A percentile compares a stretch with the other conserved stretches of the same genome.
These are phyloP conservation scores for Amylocarpus encephaloides DNA, from an alignment of 2,329 filamentous ascomycete genomes.

Conservation along the genomic window DNA sequence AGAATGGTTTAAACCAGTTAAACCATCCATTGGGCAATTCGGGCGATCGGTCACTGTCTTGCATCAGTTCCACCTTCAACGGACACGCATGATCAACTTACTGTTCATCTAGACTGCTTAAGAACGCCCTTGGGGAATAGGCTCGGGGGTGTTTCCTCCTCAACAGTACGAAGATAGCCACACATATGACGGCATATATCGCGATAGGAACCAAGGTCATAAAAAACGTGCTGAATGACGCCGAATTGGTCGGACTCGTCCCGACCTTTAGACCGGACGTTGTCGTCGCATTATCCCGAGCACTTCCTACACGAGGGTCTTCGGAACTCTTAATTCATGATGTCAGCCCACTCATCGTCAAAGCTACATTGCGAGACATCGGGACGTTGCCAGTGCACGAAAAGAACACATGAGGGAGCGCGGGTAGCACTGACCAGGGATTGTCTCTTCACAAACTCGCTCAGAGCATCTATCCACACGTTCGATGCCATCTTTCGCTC, in stretches of 20 bases:
- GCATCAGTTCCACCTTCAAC: background rate
- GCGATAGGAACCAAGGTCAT: conserved; percentile 49
- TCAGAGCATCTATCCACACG: background rate
- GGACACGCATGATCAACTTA: conserved; percentile 29
- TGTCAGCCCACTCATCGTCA: background rate
- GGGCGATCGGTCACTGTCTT: conserved; percentile 28
- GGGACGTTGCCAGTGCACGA: background rate
- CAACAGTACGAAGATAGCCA: conserved; percentile 45
- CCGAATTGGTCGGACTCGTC: conserved; percentile 34
- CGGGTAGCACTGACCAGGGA: background rate
- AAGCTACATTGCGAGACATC: background rate
- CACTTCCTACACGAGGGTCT: conserved; percentile 40
- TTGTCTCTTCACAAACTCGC: conserved; percentile 2
- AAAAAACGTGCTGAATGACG: conserved; percentile 38
- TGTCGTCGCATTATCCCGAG: conserved; percentile 36
- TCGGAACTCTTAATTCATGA: conserved; percentile 11
- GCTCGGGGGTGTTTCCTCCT: conserved; percentile 45
- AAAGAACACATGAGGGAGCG: conserved; percentile 7
- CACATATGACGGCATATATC: conserved; percentile 41
- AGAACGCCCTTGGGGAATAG: conserved; percentile 49
- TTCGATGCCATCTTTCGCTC: background rate
- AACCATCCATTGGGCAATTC: conserved; percentile 31
- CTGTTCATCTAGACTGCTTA: conserved; percentile 44
- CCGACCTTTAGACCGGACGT: conserved; percentile 33
- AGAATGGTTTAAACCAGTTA: conserved; percentile 32